phyloP scores from a whole-genome alignment of 306 rosid species.

The Fragaria vesca region DNA sequence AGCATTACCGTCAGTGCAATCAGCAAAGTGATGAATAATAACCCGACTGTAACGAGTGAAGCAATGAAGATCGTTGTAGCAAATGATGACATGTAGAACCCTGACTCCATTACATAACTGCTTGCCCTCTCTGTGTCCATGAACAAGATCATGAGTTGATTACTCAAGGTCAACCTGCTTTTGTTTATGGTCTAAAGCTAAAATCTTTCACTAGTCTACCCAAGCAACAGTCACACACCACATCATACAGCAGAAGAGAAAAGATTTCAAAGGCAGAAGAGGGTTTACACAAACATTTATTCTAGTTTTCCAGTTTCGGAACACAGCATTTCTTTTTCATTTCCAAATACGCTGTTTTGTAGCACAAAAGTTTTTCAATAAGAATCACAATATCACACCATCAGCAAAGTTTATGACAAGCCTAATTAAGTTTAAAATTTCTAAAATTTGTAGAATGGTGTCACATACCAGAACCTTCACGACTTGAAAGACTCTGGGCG shows the following conservation, averaged over 20 bases:
- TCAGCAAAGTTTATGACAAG: background rate
- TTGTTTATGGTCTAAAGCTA: conserved; percentile 8
- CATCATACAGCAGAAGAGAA: background rate
- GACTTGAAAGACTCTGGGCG: conserved; percentile 38
- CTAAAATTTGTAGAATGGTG: background rate
- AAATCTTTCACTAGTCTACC: background rate
- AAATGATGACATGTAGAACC: conserved; percentile 75
- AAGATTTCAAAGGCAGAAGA: background rate
- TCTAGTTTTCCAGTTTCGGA: conserved; percentile 7
- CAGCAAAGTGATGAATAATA: conserved; percentile 57
- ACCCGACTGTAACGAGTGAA: conserved; percentile 54
- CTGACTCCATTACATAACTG: conserved; percentile 56
- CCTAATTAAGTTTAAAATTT: background rate
- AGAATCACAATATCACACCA: background rate
- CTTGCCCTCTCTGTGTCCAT: conserved; percentile 58
- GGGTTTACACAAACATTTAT: background rate
- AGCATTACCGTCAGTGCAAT: conserved; percentile 66
- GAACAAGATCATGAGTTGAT: conserved; percentile 15
- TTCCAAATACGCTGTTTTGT: background rate
- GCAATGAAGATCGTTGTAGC: conserved; percentile 60
- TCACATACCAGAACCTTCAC: conserved; percentile 52
- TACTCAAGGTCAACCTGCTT: conserved; percentile 8
- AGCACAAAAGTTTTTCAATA: background rate
- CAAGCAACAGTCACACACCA: background rate
- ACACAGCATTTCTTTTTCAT: no score